A percentile compares a stretch with the other conserved stretches of the same genome.
These are phyloP conservation scores for Ottelia alismoides DNA, from an alignment of 106 monocot genomes.

Conservation along the genomic window DNA sequence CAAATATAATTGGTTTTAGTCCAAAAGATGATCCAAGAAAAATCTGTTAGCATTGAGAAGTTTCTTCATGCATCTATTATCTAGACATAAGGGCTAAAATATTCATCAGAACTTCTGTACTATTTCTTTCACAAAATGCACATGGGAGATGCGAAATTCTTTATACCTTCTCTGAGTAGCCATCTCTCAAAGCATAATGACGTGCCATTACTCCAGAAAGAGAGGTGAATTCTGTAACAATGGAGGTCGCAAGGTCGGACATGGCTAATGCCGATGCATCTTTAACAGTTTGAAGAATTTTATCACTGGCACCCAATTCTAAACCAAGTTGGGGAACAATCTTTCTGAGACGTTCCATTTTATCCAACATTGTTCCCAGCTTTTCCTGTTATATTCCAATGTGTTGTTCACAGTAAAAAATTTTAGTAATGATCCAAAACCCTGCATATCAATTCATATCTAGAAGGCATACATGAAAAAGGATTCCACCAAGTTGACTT, in stretches of 20 bases:
- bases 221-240: conserved; percentile 90
- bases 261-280: conserved; percentile 73
- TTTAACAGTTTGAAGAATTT: conserved; percentile 38
- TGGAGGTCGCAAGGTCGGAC: conserved; percentile 92
- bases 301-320: conserved; percentile 40
- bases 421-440: too few relatives aligned
- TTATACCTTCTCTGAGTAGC: conserved; percentile 57
- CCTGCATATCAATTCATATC: too few relatives aligned
- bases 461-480: conserved; percentile 79
- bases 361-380: conserved; percentile 89
- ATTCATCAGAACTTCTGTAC: too few relatives aligned
- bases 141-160: neutral
- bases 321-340: conserved; percentile 41
- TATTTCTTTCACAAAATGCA: too few relatives aligned
- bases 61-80: too few relatives aligned
- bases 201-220: conserved; percentile 95
- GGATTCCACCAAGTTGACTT: conserved; percentile 59
- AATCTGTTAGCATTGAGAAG: too few relatives aligned
- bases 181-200: conserved; percentile 83
- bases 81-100: too few relatives aligned
- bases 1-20: too few relatives aligned
- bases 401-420: neutral
- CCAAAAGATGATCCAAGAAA: too few relatives aligned
- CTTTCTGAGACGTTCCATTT: conserved; percentile 51
- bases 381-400: conserved; percentile 53